phyloP scores from a whole-genome alignment of 2,329 filamentous ascomycete genomes.

The Aspergillus fructus region DNA sequence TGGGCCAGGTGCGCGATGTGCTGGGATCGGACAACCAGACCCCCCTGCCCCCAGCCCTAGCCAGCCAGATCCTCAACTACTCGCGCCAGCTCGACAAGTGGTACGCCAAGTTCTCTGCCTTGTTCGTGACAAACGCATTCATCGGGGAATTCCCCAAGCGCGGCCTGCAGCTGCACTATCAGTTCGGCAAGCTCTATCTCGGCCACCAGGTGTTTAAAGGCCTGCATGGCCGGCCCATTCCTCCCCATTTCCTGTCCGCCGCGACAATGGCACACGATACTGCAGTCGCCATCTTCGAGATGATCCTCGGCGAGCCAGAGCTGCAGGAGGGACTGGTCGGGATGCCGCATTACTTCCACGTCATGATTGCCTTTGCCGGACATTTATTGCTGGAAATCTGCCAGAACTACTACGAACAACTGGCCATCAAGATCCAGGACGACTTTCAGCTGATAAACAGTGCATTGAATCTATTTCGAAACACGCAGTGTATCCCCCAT shows the following conservation, averaged over 20 bases:
- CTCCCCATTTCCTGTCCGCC: conserved; percentile 30
- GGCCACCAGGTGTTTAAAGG: conserved; percentile 50
- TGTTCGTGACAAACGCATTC: conserved; percentile 24
- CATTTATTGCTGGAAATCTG: conserved; percentile 42
- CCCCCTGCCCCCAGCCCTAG: conserved; percentile 23
- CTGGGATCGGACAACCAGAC: conserved; percentile 33
- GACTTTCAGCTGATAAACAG: conserved; percentile 17
- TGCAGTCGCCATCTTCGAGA: conserved; percentile 39
- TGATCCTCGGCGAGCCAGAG: conserved; percentile 38
- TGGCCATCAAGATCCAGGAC: conserved; percentile 30
- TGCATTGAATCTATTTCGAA: conserved; percentile 19
- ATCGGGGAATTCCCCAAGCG: conserved; percentile 49
- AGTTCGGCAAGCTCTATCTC: conserved; percentile 50
- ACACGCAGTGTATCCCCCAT: conserved; percentile 20
- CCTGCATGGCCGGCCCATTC: conserved; percentile 36
- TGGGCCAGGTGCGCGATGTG: conserved; percentile 36
- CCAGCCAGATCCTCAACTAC: conserved; percentile 29
- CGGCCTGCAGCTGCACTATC: conserved; percentile 48
- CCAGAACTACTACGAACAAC: conserved; percentile 37
- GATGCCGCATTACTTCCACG: conserved; percentile 45
- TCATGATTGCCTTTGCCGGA: conserved; percentile 44
- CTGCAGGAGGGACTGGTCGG: conserved; percentile 38
- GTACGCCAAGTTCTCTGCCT: conserved; percentile 26
- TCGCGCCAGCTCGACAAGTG: conserved; percentile 30
- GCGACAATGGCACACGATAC: conserved; percentile 31